A percentile compares a stretch with the other conserved stretches of the same genome.
Evolutionary conservation across 106 monocot species (phyloP).

Genomic region (Dendrobium chrysotoxum): DNA sequence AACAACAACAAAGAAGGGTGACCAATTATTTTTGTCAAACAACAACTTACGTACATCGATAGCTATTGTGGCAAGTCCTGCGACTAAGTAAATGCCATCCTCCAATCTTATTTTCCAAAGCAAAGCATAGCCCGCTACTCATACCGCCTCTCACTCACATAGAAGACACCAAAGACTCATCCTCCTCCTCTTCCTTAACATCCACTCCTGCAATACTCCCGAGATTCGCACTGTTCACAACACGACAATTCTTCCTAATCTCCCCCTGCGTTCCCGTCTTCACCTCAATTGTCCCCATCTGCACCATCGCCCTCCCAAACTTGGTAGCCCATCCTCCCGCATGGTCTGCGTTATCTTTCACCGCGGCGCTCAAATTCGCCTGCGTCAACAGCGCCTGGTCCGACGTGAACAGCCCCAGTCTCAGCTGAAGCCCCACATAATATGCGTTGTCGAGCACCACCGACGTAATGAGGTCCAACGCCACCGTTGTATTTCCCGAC

Average conservation of each 20-base stretch:
- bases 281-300: conserved; percentile 54
- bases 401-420: conserved; percentile 9
- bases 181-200: too few relatives aligned
- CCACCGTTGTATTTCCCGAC: neutral
- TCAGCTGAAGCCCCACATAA: conserved; percentile 12
- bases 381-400: conserved; percentile 9
- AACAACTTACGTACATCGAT: too few relatives aligned
- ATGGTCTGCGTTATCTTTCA: conserved; percentile 1
- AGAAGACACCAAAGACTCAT: too few relatives aligned
- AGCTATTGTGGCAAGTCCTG: too few relatives aligned
- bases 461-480: neutral
- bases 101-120: too few relatives aligned
- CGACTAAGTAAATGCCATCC: too few relatives aligned
- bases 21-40: too few relatives aligned
- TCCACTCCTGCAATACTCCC: too few relatives aligned
- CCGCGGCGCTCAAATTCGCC: neutral
- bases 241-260: conserved; percentile 50
- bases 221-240: conserved; percentile 21
- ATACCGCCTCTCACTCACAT: too few relatives aligned
- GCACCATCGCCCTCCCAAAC: conserved; percentile 58
- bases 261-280: conserved; percentile 52
- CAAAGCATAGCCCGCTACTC: too few relatives aligned
- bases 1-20: too few relatives aligned
- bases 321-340: neutral
- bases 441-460: conserved; percentile 14